Evolutionary conservation across 305 asterid species (phyloP).

Genomic region (Rubia tinctorum): DNA sequence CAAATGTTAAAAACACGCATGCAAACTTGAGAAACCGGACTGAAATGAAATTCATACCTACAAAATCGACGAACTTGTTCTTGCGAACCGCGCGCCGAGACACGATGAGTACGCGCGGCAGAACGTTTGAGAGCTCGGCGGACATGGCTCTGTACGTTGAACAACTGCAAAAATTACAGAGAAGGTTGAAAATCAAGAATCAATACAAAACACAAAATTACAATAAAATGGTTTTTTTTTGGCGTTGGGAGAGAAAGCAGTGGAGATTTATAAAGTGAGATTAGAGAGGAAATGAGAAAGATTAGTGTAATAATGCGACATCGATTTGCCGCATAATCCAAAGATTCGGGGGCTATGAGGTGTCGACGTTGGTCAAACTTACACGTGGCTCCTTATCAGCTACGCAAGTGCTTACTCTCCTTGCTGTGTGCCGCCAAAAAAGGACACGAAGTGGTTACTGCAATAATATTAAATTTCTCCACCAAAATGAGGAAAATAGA

Average conservation of each 20-base stretch:
- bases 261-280: not conserved
- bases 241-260: not conserved
- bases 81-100: conserved; percentile 51
- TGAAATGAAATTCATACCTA: conserved; percentile 32
- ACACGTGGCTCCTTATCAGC: conserved; percentile 12
- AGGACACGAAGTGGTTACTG: not conserved
- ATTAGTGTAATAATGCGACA: not conserved
- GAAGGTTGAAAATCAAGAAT: not conserved
- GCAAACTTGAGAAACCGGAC: not conserved
- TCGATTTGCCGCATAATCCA: conserved; percentile 4
- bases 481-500: not conserved
- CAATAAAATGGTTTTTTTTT: not conserved
- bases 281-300: conserved; percentile 1
- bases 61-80: conserved; percentile 52
- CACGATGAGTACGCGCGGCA: conserved; percentile 51
- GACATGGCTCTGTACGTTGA: conserved; percentile 21
- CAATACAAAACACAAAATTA: not conserved
- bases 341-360: not conserved
- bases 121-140: conserved; percentile 39
- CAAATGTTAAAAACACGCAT: not conserved
- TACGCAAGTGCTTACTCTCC: not conserved
- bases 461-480: no score
- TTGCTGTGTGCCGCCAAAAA: not conserved
- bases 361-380: not conserved
- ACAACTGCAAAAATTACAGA: not conserved